Evolutionary conservation across 164 flowering plant genomes (phyloP), one percentile per base, ranked within the genome.

Genomic region (Houttuynia cordata): DNA sequence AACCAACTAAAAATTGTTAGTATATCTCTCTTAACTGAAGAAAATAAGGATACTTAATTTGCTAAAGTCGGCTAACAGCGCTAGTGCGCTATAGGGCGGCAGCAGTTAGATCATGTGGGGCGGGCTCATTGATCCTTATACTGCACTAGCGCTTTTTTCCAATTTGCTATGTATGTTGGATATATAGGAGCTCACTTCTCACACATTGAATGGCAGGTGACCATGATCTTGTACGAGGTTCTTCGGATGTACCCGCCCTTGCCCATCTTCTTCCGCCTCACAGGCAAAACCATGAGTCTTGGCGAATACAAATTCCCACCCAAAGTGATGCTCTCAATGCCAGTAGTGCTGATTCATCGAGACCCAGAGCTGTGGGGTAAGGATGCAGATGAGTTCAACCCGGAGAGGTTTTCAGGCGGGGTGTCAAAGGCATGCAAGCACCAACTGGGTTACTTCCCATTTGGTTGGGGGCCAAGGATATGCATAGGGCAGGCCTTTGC

Each of bases 1-100:
- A 60, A 24, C 58, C 64, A 52, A 53, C 59, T 65, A 8, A 66
- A 60, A 39, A 53, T 53, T 42, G 69, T 66, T 21, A 66, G 69
- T 60, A 22, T 53, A n/a, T n/a, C n/a, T n/a, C n/a, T n/a, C n/a
- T n/a, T n/a, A n/a, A n/a, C n/a, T n/a, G n/a, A n/a, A n/a, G n/a
- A n/a, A n/a, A n/a, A n/a, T n/a, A n/a, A n/a, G n/a, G n/a, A n/a
- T n/a, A n/a, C n/a, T n/a, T n/a, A n/a, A n/a, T n/a, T n/a, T n/a
- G n/a, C n/a, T n/a, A n/a, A n/a, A n/a, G n/a, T n/a, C n/a, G n/a
- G n/a, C n/a, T n/a, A n/a, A n/a, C n/a, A n/a, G n/a, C n/a, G n/a
- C n/a, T n/a, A n/a, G n/a, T n/a, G n/a, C n/a, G n/a, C n/a, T n/a
- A n/a, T n/a, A n/a, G n/a, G n/a, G n/a, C n/a, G n/a, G n/a, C n/a